Evolutionary conservation across 2,329 filamentous ascomycete species (phyloP).

Genomic region (Nothomitra cinnamomea): DNA sequence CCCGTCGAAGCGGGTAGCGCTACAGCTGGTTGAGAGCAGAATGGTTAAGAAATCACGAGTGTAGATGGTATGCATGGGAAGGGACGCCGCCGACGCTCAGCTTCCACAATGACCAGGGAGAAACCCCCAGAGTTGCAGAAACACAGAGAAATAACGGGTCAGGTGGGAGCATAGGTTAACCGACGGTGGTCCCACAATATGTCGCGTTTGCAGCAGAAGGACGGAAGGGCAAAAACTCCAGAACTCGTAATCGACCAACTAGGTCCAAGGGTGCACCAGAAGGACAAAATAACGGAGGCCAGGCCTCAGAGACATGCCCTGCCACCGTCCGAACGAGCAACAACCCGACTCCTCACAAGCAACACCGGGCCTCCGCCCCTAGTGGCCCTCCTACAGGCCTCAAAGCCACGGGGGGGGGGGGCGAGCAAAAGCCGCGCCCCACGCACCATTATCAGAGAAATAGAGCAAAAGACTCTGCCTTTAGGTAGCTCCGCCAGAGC

Average conservation of each 20-base stretch:
- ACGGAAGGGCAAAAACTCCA: not conserved
- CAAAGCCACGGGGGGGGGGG: not conserved
- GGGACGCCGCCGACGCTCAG: not conserved
- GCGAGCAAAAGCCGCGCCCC: not conserved
- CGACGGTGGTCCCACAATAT: not conserved
- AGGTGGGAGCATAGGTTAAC: not conserved
- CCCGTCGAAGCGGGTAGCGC: not conserved
- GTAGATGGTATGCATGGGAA: not conserved
- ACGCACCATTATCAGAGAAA: not conserved
- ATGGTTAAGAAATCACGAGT: not conserved
- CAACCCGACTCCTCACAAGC: not conserved
- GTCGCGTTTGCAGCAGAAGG: not conserved
- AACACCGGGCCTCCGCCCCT: not conserved
- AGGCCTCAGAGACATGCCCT: not conserved
- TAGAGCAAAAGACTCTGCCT: not conserved
- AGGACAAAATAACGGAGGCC: not conserved
- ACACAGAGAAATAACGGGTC: not conserved
- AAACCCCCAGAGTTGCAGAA: not conserved
- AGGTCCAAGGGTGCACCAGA: slow-evolving; percentile 2
- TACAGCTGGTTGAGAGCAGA: not conserved
- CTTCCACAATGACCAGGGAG: not conserved
- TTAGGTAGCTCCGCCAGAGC: not conserved
- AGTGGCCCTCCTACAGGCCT: not conserved
- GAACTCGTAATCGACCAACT: not conserved
- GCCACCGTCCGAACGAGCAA: not conserved